Evolutionary conservation across 371 early-diverging fungal species (phyloP).

Genomic region (Dipsacomyces acuminosporus): DNA sequence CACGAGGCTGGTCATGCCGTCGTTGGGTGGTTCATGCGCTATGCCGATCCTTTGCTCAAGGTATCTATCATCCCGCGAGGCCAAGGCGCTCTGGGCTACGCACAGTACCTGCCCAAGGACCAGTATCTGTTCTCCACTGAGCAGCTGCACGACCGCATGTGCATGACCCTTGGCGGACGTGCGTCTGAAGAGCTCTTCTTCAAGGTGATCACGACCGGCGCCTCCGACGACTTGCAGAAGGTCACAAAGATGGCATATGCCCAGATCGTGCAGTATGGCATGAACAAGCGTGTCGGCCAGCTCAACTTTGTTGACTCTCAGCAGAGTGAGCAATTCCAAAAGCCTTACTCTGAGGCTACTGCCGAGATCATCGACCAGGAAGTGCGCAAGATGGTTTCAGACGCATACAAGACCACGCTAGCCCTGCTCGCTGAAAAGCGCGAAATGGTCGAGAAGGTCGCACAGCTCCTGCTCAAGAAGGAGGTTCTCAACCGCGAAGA

Average conservation of each 20-base stretch:
- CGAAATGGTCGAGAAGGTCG: slow-evolving; percentile 88
- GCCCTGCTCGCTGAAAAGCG: slow-evolving; percentile 75
- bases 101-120: slow-evolving; percentile 98
- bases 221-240: slow-evolving; percentile 92
- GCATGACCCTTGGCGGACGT: slow-evolving; percentile 97
- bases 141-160: slow-evolving; percentile 94
- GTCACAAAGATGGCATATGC: slow-evolving; percentile 97
- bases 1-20: slow-evolving; percentile 99
- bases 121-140: slow-evolving; percentile 89
- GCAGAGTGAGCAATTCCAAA: slow-evolving; percentile 74
- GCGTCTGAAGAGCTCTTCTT: slow-evolving; percentile 95
- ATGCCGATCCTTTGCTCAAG: slow-evolving; percentile 95
- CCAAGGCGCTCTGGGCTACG: slow-evolving; percentile 93
- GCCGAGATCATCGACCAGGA: slow-evolving; percentile 92
- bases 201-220: slow-evolving; percentile 83
- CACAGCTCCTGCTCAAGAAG: slow-evolving; percentile 85
- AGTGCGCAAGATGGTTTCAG: slow-evolving; percentile 75
- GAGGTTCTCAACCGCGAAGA: slow-evolving; percentile 95
- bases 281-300: slow-evolving; percentile 87
- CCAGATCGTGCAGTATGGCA: slow-evolving; percentile 89
- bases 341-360: slow-evolving; percentile 96
- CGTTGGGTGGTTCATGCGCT: slow-evolving; percentile 95
- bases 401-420: slow-evolving; percentile 77
- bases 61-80: slow-evolving; percentile 98
- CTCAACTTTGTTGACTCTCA: slow-evolving; percentile 66